A percentile compares a stretch with the other conserved stretches of the same genome.
phyloP scores from a whole-genome alignment of 352 stramenopile genomes.

The Pythium pyrilobum region DNA sequence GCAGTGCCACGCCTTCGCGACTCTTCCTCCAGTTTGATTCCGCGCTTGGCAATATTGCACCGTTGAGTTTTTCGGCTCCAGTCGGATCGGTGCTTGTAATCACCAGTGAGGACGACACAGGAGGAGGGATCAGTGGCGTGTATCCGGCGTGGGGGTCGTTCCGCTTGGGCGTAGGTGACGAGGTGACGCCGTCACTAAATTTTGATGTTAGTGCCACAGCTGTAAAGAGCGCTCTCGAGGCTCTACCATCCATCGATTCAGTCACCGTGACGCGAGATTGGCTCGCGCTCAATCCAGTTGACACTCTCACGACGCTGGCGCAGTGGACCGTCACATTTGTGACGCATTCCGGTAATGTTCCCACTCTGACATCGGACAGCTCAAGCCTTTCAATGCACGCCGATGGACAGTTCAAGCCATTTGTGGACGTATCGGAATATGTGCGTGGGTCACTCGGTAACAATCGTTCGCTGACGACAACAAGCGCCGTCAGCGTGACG shows the following conservation, averaged over 20 bases:
- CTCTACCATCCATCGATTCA: slow-evolving; percentile 68
- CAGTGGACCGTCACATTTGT: slow-evolving; percentile 74
- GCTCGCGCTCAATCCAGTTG: slow-evolving; percentile 47
- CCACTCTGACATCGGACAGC: slow-evolving; percentile 38
- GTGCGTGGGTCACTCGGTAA: slow-evolving; percentile 56
- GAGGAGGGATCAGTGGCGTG: slow-evolving; percentile 62
- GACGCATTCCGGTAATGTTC: slow-evolving; percentile 45
- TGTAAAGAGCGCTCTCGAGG: slow-evolving; percentile 71
- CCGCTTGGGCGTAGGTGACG: slow-evolving; percentile 30
- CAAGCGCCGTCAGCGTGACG: slow-evolving; percentile 44
- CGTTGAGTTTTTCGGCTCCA: slow-evolving; percentile 36
- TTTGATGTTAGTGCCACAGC: slow-evolving; percentile 53
- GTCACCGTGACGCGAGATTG: slow-evolving; percentile 75
- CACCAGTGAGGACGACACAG: slow-evolving; percentile 36
- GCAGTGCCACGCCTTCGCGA: slow-evolving; percentile 27
- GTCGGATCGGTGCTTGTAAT: slow-evolving; percentile 29
- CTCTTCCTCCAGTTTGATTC: slow-evolving; percentile 77
- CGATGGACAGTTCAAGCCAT: slow-evolving; percentile 47
- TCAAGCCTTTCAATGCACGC: slow-evolving; percentile 32
- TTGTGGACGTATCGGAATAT: slow-evolving; percentile 46
- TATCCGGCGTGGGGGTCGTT: slow-evolving; percentile 88
- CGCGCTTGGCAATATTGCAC: slow-evolving; percentile 48
- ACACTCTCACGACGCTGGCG: slow-evolving; percentile 32
- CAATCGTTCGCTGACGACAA: slow-evolving; percentile 51
- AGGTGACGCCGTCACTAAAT: slow-evolving; percentile 46